Evolutionary conservation across 495 filamentous ascomycete species (phyloP).

Genomic region (Aspergillus wentii): DNA sequence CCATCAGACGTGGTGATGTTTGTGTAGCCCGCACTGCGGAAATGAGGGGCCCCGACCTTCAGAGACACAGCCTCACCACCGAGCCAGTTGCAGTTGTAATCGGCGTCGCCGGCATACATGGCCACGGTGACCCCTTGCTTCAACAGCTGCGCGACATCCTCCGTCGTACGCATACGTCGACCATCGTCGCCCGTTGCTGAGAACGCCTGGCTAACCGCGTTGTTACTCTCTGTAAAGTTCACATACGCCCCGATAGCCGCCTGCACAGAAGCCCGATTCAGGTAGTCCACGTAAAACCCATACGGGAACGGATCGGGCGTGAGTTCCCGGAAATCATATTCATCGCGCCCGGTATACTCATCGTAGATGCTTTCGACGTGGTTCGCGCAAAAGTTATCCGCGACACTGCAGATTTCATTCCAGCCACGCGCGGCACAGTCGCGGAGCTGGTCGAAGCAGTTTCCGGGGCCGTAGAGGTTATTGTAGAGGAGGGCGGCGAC

Average conservation of each 20-base stretch:
- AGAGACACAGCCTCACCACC: constrained; percentile 49
- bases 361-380: constrained; percentile 52
- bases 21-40: constrained; percentile 44
- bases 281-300: constrained; percentile 51
- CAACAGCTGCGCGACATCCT: constrained; percentile 46
- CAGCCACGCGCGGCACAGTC: constrained; percentile 40
- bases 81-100: constrained; percentile 61
- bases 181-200: constrained; percentile 53
- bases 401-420: constrained; percentile 43
- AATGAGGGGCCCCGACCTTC: constrained; percentile 42
- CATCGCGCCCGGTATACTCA: constrained; percentile 46
- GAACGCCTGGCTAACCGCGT: constrained; percentile 46
- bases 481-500: constrained; percentile 50
- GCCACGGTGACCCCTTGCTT: constrained; percentile 46
- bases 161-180: constrained; percentile 44
- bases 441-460: constrained; percentile 53
- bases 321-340: constrained; percentile 58
- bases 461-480: constrained; percentile 55
- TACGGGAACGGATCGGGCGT: constrained; percentile 57
- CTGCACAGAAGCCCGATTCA: constrained; percentile 52
- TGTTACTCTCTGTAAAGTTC: constrained; percentile 48
- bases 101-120: constrained; percentile 58
- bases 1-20: constrained; percentile 52
- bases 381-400: constrained; percentile 50
- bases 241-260: constrained; percentile 53